These are phyloP conservation scores for Azolla pinnata DNA, from an alignment of 75 land plant species.

Conservation along the genomic window DNA sequence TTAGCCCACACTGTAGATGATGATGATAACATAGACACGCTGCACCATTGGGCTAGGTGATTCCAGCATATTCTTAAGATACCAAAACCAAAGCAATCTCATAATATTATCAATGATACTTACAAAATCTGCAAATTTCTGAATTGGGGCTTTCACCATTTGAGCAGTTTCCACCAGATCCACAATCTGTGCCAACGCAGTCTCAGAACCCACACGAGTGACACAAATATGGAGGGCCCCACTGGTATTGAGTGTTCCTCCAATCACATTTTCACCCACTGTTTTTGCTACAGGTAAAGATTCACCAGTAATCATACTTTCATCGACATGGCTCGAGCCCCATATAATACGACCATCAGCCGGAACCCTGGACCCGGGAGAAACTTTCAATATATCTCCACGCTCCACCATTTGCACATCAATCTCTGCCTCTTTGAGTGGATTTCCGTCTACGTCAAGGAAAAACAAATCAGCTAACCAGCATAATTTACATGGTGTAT, in stretches of 20 bases:
- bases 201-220: constrained; percentile 66
- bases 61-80: too few species aligned
- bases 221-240: constrained; percentile 77
- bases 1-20: too few species aligned
- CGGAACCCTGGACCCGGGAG: constrained; percentile 87
- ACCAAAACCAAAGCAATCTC: too few species aligned
- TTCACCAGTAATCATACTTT: constrained; percentile 98
- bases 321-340: constrained; percentile 89
- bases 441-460: constrained; percentile 56
- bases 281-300: constrained; percentile 60
- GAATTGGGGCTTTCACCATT: constrained; percentile 94
- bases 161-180: constrained; percentile 91
- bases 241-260: constrained; percentile 83
- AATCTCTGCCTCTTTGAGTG: constrained; percentile 53
- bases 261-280: constrained; percentile 56
- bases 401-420: constrained; percentile 73
- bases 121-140: constrained; percentile 91
- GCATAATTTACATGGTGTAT: too few species aligned
- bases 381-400: constrained; percentile 75
- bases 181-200: constrained; percentile 85
- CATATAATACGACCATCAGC: constrained; percentile 71
- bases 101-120: too few species aligned
- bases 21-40: too few species aligned
- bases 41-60: too few species aligned
- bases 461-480: too few species aligned